Evolutionary conservation across 768 basidiomycete genomes (phyloP).

Genomic region (Termitomyces sp.): DNA sequence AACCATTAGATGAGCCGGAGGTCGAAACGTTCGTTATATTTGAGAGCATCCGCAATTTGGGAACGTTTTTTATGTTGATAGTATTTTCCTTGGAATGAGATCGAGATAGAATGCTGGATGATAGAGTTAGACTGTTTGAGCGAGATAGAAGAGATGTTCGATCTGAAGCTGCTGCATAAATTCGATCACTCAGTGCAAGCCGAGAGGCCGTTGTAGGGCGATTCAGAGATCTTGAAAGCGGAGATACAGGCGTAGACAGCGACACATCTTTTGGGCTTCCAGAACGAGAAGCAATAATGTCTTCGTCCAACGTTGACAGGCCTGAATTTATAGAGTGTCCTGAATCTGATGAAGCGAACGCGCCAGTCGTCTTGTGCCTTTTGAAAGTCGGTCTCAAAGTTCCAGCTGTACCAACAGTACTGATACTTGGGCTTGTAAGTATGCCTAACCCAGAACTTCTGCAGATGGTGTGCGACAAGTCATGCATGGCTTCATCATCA

Average conservation of each 20-base stretch:
- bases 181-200: not conserved
- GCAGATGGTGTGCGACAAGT: not conserved
- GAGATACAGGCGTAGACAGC: not conserved
- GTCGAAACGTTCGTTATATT: not conserved
- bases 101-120: not conserved
- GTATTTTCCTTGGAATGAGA: not conserved
- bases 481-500: conserved; percentile 1
- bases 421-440: conserved; percentile 6
- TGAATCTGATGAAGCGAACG: not conserved
- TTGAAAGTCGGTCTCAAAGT: conserved; percentile 22
- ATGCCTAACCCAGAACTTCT: conserved; percentile 1
- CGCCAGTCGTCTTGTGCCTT: conserved; percentile 4
- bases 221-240: not conserved
- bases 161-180: not conserved
- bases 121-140: not conserved
- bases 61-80: not conserved
- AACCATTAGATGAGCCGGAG: not conserved
- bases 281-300: not conserved
- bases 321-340: not conserved
- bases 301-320: not conserved
- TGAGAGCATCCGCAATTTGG: not conserved
- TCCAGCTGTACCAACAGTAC: conserved; percentile 16
- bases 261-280: not conserved
- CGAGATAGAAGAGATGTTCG: not conserved
- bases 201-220: not conserved